These are phyloP conservation scores for Reutealis trisperma DNA, from an alignment of 345 rosid species.

Conservation along the genomic window DNA sequence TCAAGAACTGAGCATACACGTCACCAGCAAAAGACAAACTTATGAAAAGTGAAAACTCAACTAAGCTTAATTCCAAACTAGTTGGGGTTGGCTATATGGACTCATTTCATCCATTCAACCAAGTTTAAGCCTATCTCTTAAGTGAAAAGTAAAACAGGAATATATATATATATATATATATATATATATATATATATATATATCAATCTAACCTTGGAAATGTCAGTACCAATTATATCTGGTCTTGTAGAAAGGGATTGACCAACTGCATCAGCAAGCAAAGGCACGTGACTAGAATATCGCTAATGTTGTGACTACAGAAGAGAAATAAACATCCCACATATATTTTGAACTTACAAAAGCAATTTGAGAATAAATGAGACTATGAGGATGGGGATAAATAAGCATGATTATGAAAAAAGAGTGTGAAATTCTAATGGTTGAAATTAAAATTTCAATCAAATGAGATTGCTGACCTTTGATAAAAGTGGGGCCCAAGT, in stretches of 20 bases:
- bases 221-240: conserved; percentile 85
- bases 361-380: conserved; percentile 19
- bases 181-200: background rate
- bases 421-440: background rate
- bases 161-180: background rate
- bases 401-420: background rate
- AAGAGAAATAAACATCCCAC: conserved; percentile 36
- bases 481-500: conserved; percentile 92
- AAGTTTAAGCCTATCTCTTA: no score
- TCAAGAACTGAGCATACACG: background rate
- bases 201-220: conserved; percentile 68
- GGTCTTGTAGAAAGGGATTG: conserved; percentile 98
- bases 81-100: no score
- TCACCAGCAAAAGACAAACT: background rate
- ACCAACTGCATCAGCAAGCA: conserved; percentile 81
- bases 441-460: conserved; percentile 23
- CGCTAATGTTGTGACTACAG: conserved; percentile 40
- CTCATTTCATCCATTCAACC: no score
- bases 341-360: conserved; percentile 25
- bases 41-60: background rate
- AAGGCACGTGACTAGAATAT: conserved; percentile 43
- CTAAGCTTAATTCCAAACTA: no score
- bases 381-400: conserved; percentile 1
- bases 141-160: no score
- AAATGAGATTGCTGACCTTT: conserved; percentile 58